A percentile compares a stretch with the other conserved stretches of the same genome.
Evolutionary conservation across 208 protist species (phyloP).

Genomic region (Leishmania turanica): DNA sequence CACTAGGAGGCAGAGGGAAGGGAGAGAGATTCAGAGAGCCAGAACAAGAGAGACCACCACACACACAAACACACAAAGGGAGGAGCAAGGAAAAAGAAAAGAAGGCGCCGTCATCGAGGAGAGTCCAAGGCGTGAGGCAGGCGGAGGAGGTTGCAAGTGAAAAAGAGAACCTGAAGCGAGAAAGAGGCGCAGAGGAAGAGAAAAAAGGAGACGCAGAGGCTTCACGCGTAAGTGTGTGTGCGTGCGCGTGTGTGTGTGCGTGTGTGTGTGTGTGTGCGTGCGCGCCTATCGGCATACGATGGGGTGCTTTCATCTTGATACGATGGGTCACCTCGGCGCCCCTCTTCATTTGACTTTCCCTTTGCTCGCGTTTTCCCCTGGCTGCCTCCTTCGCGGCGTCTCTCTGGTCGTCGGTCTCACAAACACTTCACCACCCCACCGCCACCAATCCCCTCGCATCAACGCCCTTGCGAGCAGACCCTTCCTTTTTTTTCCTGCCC

Average conservation of each 20-base stretch:
- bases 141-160: neutral
- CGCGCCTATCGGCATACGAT: neutral
- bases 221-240: neutral
- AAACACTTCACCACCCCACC: neutral
- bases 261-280: neutral
- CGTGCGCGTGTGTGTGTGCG: neutral
- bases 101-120: neutral
- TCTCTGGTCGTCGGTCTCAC: neutral
- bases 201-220: neutral
- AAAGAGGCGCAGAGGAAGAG: neutral
- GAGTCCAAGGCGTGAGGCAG: neutral
- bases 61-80: neutral
- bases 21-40: neutral
- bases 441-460: neutral
- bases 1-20: neutral
- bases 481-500: neutral
- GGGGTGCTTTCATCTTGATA: neutral
- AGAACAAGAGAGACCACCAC: neutral
- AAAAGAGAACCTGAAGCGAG: neutral
- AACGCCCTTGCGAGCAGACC: neutral
- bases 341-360: neutral
- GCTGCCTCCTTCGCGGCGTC: neutral
- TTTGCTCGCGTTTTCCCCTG: neutral
- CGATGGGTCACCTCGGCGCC: neutral
- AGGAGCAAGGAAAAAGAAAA: neutral